A percentile compares a stretch with the other conserved stretches of the same genome.
These are phyloP conservation scores for Fusarium sp. DNA, from an alignment of 2,329 filamentous ascomycete genomes.

Conservation along the genomic window DNA sequence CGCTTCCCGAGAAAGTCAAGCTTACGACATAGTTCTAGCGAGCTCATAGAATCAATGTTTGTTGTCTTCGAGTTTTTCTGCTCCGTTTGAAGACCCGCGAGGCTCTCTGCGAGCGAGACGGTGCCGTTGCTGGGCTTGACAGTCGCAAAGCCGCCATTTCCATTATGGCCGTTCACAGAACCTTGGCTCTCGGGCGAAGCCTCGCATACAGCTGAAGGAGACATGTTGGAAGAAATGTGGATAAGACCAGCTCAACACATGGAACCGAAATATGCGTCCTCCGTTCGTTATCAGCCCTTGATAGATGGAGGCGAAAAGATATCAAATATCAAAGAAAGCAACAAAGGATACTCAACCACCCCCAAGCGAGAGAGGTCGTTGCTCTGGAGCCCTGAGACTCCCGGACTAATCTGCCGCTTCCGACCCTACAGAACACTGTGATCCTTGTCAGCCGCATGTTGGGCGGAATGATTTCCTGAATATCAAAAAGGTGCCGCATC, in stretches of 20 bases:
- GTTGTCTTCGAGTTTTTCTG: slow-evolving; percentile 2
- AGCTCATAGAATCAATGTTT: slow-evolving; percentile 4
- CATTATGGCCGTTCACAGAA: neutral
- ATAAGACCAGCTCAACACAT: neutral
- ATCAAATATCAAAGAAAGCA: neutral
- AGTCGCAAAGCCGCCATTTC: neutral
- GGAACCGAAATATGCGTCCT: neutral
- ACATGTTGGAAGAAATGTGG: neutral
- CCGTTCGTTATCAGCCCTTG: neutral
- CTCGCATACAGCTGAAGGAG: neutral
- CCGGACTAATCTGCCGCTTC: neutral
- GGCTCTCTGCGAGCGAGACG: neutral
- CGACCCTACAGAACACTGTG: neutral
- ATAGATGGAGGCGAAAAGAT: neutral
- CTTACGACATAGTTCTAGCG: slow-evolving; percentile 3
- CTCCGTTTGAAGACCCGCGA: slow-evolving; percentile 3
- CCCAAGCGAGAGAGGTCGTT: neutral
- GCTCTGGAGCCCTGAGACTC: neutral
- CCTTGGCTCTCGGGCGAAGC: neutral
- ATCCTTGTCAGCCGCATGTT: neutral
- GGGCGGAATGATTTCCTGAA: neutral
- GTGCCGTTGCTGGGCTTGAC: neutral
- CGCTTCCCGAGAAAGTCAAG: neutral
- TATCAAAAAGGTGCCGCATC: neutral
- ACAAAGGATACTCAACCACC: neutral